Base-by-base conservation (phyloP, 1,284 basidiomycete genomes). In the Irpex sp. region DNA sequence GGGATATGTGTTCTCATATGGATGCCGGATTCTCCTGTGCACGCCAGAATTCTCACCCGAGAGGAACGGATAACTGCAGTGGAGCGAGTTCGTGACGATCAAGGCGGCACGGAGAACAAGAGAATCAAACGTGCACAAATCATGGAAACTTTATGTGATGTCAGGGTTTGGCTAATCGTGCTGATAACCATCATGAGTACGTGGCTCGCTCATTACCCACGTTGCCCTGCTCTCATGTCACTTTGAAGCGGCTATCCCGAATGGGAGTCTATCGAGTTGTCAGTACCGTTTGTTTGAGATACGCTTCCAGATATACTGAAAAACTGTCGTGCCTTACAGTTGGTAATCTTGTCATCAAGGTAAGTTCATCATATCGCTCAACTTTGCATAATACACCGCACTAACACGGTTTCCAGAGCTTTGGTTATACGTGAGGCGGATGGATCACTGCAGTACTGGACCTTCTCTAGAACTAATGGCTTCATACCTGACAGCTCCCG, bases 11-110 rank as follows among this genome's bases (percentile, higher is more conserved):
- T 89, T 2, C 70, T 89, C 4, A 73, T 88, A 7, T 86, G 82
- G 82, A 77, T 90, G 51, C 88, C 87, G 0, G 87, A 88, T 68
- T 88, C 88, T 0, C 87, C 87, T 1, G 82, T 88, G 8, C 82
- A 84, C 67, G 87, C 88, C 0, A 72, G 68, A 5, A 80, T 86
- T 68, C 75, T 91, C 13, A 84, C 80, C 0, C 77, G 75, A 59
- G 82, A 87, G 68, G 88, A 91, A 68, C 79, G 85, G 8, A 80
- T 88, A 57, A 84, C 87, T 26, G 85, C 81, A 2, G 73, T 89
- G 31, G 88, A 90, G 70, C 81, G 88, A 48, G 84, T 91, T 15
- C 81, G 86, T 34, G 80, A 87, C 66, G 87, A 89, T 66, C 83
- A 87, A 69, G 85, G 83, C 40, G 89, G 88, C 0, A 87, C 82